These are phyloP conservation scores for Acer negundo DNA, from an alignment of 345 rosid genomes.

Conservation along the genomic window DNA sequence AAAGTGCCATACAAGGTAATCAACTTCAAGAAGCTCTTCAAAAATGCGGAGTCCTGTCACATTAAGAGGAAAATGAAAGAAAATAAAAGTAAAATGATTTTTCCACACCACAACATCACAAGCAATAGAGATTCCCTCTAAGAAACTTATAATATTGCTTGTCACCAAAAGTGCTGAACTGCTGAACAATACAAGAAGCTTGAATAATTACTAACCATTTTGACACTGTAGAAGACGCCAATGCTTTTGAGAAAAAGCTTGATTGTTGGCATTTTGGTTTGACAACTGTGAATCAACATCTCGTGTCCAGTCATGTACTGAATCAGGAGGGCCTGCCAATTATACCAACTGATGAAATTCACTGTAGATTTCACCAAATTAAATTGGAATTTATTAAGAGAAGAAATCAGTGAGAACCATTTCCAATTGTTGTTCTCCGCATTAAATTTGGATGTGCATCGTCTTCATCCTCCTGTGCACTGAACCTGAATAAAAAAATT, in stretches of 20 bases:
- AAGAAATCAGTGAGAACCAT: constrained; percentile 54
- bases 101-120: constrained; percentile 11
- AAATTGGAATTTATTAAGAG: constrained; percentile 19
- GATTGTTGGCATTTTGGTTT: constrained; percentile 72
- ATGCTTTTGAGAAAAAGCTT: constrained; percentile 92
- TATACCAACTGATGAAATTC: constrained; percentile 24
- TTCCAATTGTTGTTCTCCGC: constrained; percentile 95
- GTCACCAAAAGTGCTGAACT: constrained; percentile 19
- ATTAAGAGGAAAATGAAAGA: constrained; percentile 18
- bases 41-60: constrained; percentile 95
- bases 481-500: constrained; percentile 50
- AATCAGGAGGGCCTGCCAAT: constrained; percentile 84
- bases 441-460: constrained; percentile 52
- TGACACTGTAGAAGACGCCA: constrained; percentile 99
- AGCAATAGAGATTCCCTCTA: neutral
- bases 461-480: constrained; percentile 93
- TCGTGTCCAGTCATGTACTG: constrained; percentile 84
- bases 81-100: constrained; percentile 13
- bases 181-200: constrained; percentile 15
- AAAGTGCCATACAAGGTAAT: constrained; percentile 80
- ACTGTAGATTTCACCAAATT: constrained; percentile 21
- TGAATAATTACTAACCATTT: constrained; percentile 62
- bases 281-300: constrained; percentile 75
- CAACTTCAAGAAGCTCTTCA: constrained; percentile 99
- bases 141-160: neutral